Percentiles rank a stretch among this genome's conserved stretches.
Conservation (phyloP, 768 basidiomycete genomes). For the Boletus rubescentipes region DNA sequence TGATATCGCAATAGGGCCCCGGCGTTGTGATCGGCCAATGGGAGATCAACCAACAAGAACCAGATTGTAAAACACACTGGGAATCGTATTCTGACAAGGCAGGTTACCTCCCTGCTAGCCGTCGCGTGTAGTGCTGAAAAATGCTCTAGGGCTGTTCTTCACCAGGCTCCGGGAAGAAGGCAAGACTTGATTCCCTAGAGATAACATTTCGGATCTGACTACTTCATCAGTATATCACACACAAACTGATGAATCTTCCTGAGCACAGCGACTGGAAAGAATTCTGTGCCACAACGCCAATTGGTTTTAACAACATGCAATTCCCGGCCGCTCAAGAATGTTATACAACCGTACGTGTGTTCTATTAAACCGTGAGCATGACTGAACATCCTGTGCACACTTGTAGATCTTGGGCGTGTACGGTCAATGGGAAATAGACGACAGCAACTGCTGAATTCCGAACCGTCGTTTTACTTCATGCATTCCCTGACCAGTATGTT, state of each 20-base stretch:
- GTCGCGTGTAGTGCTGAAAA: not conserved
- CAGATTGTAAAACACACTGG: constrained; percentile 29
- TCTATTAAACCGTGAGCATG: not conserved
- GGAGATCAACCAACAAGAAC: constrained; percentile 25
- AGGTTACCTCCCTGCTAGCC: not conserved
- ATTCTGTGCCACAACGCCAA: constrained; percentile 37
- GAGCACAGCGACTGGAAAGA: constrained; percentile 28
- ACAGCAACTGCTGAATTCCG: constrained; percentile 17
- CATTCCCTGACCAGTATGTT: not conserved
- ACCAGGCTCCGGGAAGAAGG: constrained; percentile 24
- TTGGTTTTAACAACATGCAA: constrained; percentile 19
- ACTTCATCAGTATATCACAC: constrained; percentile 23
- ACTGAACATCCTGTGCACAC: not conserved
- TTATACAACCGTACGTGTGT: constrained; percentile 11
- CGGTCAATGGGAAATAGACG: constrained; percentile 30
- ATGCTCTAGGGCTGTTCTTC: constrained; percentile 23
- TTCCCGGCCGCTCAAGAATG: constrained; percentile 23
- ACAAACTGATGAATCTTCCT: constrained; percentile 28
- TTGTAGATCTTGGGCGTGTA: constrained; percentile 19
- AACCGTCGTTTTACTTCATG: not conserved
- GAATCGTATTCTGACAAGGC: constrained; percentile 30
- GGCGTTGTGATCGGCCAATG: constrained; percentile 28
- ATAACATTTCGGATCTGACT: not conserved
- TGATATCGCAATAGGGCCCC: constrained; percentile 7
- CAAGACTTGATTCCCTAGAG: not conserved